These are phyloP conservation scores for Scleroderma citrinum DNA, from an alignment of 768 basidiomycete species.

Conservation along the genomic window DNA sequence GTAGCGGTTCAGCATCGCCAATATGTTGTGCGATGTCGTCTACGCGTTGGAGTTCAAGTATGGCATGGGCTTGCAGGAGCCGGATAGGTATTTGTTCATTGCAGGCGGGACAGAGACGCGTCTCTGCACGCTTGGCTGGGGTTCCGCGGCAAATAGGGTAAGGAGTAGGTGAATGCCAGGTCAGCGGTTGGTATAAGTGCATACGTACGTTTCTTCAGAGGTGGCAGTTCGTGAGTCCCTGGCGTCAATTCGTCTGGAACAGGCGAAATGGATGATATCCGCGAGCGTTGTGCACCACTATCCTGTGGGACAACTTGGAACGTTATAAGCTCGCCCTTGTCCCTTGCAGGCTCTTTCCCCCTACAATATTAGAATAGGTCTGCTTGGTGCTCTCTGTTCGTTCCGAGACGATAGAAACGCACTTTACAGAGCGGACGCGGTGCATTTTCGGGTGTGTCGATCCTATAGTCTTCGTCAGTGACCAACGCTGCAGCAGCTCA, in stretches of 20 bases:
- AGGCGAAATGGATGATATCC: slow-evolving; percentile 29
- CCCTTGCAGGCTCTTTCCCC: slow-evolving; percentile 46
- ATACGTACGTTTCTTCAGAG: slow-evolving; percentile 46
- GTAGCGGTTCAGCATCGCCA: slow-evolving; percentile 53
- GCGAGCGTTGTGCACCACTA: slow-evolving; percentile 1
- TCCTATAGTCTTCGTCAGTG: background rate
- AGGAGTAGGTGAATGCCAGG: background rate
- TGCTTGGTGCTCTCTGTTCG: background rate
- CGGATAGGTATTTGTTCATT: slow-evolving; percentile 66
- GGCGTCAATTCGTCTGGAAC: slow-evolving; percentile 18
- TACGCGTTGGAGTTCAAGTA: slow-evolving; percentile 63
- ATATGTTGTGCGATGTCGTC: slow-evolving; percentile 60
- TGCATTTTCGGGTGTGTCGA: slow-evolving; percentile 6
- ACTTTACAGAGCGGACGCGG: slow-evolving; percentile 17
- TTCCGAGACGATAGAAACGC: slow-evolving; percentile 9
- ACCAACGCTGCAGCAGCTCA: background rate
- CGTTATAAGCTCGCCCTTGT: slow-evolving; percentile 13
- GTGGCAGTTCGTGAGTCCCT: slow-evolving; percentile 18
- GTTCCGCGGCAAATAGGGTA: no score
- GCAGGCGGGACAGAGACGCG: slow-evolving; percentile 70
- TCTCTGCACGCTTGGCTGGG: slow-evolving; percentile 68
- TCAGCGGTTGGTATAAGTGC: background rate
- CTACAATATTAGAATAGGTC: slow-evolving; percentile 15
- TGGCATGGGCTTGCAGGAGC: slow-evolving; percentile 57
- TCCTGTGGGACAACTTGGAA: background rate